Conservation (phyloP, 202 grass and related monocot genomes). For the Eragrostis tef region DNA sequence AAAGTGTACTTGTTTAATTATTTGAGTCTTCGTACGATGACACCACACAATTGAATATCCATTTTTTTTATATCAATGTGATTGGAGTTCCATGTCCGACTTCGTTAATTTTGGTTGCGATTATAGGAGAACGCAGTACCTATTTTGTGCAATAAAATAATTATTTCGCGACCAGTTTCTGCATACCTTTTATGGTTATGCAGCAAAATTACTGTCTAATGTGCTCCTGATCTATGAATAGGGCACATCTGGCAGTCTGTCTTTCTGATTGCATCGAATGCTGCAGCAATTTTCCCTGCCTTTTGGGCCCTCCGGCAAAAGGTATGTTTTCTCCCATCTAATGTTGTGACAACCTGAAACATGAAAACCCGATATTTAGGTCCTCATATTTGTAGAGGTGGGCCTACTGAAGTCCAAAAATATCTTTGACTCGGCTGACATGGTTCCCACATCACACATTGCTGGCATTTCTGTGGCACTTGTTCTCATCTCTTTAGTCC, state of each 20-base stretch:
- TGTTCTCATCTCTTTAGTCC: not conserved
- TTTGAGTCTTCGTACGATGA: conserved; percentile 23
- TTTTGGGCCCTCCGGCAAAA: conserved; percentile 88
- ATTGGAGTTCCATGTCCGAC: conserved; percentile 5
- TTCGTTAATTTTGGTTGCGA: conserved; percentile 28
- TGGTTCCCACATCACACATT: not conserved
- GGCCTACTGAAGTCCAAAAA: not conserved
- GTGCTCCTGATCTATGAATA: conserved; percentile 48
- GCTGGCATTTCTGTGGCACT: not conserved
- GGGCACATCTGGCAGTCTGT: conserved; percentile 94
- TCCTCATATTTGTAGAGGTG: conserved; percentile 6
- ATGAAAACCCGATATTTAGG: not conserved
- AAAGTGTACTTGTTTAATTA: conserved; percentile 11
- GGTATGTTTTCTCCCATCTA: conserved; percentile 50
- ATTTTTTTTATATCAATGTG: conserved; percentile 23
- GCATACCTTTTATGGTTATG: conserved; percentile 12
- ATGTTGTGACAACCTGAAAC: conserved; percentile 11
- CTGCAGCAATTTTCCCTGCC: conserved; percentile 86
- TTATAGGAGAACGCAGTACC: conserved; percentile 12
- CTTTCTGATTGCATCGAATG: conserved; percentile 95
- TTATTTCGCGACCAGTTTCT: not conserved
- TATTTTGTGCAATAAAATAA: conserved; percentile 31
- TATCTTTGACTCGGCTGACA: not conserved
- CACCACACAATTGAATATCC: not conserved
- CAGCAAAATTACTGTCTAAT: conserved; percentile 38